Evolutionary conservation across 176 grass and related monocot species (phyloP).

Genomic region (Oryza meridionalis): DNA sequence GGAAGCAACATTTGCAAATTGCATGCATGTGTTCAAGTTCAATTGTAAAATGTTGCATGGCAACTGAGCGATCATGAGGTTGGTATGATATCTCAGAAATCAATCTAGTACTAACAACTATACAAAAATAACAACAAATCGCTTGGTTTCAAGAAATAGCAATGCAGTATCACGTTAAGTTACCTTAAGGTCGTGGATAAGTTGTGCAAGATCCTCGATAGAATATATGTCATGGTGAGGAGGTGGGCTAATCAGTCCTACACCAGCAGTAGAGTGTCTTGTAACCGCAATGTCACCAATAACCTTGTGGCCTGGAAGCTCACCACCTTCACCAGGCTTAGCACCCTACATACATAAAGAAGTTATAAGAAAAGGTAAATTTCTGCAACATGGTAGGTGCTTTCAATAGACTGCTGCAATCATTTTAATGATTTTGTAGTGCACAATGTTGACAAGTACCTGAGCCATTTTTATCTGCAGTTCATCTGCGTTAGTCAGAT

Average conservation of each 20-base stretch:
- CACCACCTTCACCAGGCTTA: slow-evolving; percentile 98
- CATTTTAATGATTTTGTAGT: slow-evolving; percentile 17
- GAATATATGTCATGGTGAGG: slow-evolving; percentile 99
- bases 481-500: slow-evolving; percentile 96
- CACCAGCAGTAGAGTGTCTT: slow-evolving; percentile 94
- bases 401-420: slow-evolving; percentile 30
- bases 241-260: slow-evolving; percentile 96
- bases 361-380: slow-evolving; percentile 34
- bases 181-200: slow-evolving; percentile 99
- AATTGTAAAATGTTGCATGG: slow-evolving; percentile 1
- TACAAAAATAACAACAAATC: slow-evolving; percentile 9
- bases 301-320: slow-evolving; percentile 98
- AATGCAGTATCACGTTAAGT: slow-evolving; percentile 21
- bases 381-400: neutral
- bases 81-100: neutral
- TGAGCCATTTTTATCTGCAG: slow-evolving; percentile 99
- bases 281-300: slow-evolving; percentile 97
- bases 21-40: slow-evolving; percentile 2
- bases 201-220: slow-evolving; percentile 96
- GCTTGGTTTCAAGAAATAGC: slow-evolving; percentile 22
- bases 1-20: slow-evolving; percentile 24
- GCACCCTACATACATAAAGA: slow-evolving; percentile 70
- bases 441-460: slow-evolving; percentile 53
- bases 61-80: neutral
- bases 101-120: slow-evolving; percentile 10